These are phyloP conservation scores for Teunomyces barrocoloradensis DNA, from an alignment of 805 yeast genomes.

Conservation along the genomic window DNA sequence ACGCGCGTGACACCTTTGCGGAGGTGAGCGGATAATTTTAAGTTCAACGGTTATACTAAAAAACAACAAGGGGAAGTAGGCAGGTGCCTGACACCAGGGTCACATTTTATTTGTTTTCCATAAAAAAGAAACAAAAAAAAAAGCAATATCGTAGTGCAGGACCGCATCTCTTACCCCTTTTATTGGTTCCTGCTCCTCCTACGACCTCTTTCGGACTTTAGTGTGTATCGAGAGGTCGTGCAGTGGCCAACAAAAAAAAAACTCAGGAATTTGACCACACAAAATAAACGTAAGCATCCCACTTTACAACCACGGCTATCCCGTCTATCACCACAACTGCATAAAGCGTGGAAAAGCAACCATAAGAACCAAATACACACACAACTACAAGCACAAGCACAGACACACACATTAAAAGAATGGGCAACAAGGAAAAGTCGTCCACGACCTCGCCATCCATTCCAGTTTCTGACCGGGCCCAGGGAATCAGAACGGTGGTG, in stretches of 20 bases:
- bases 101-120: too few relatives aligned
- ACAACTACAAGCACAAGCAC: background rate
- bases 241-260: background rate
- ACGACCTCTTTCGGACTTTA: too few relatives aligned
- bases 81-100: too few relatives aligned
- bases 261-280: background rate
- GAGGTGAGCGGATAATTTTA: too few relatives aligned
- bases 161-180: too few relatives aligned
- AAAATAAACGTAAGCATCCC: background rate
- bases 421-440: constrained; percentile 3
- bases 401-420: background rate
- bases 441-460: background rate
- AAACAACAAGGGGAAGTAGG: background rate
- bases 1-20: too few relatives aligned
- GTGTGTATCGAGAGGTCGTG: background rate
- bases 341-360: too few relatives aligned
- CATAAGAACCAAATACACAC: background rate
- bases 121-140: too few relatives aligned
- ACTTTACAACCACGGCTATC: background rate
- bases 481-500: background rate
- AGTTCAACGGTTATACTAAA: too few relatives aligned
- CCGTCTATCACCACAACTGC: too few relatives aligned
- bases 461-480: background rate
- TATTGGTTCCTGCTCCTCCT: too few relatives aligned
- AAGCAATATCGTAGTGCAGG: too few relatives aligned